These are phyloP conservation scores for Paracoccidioides brasiliensis DNA, from an alignment of 2,329 filamentous ascomycete genomes.

Conservation along the genomic window DNA sequence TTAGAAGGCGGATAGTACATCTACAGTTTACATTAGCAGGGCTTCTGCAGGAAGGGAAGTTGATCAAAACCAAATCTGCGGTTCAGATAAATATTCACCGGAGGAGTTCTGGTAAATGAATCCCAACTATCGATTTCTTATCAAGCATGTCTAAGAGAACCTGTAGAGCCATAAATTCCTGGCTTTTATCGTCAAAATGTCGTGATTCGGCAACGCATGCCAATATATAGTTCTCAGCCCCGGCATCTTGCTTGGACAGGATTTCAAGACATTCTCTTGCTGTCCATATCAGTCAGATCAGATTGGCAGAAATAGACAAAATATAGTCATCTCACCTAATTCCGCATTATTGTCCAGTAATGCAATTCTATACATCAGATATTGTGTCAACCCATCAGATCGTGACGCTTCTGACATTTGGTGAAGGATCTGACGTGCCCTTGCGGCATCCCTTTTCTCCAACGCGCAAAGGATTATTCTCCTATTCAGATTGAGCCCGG, in stretches of 20 bases:
- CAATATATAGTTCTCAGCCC: conserved; percentile 55
- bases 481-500: conserved; percentile 32
- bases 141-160: conserved; percentile 46
- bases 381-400: conserved; percentile 53
- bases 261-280: conserved; percentile 51
- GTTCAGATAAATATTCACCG: conserved; percentile 36
- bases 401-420: conserved; percentile 46
- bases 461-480: conserved; percentile 62
- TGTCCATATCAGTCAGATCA: conserved; percentile 14
- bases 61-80: background rate
- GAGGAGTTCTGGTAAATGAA: conserved; percentile 52
- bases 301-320: conserved; percentile 7
- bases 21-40: conserved; percentile 13
- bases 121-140: conserved; percentile 32
- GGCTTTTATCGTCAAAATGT: conserved; percentile 46
- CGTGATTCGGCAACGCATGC: conserved; percentile 71
- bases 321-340: conserved; percentile 26
- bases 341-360: conserved; percentile 46
- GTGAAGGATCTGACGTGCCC: conserved; percentile 43
- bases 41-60: background rate
- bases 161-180: conserved; percentile 47
- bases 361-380: conserved; percentile 62
- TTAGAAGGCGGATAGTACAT: conserved; percentile 34
- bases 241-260: conserved; percentile 41
- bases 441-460: conserved; percentile 41